Evolutionary conservation across 23 red algal genomes (phyloP).

Genomic region (Chondrus crispus): DNA sequence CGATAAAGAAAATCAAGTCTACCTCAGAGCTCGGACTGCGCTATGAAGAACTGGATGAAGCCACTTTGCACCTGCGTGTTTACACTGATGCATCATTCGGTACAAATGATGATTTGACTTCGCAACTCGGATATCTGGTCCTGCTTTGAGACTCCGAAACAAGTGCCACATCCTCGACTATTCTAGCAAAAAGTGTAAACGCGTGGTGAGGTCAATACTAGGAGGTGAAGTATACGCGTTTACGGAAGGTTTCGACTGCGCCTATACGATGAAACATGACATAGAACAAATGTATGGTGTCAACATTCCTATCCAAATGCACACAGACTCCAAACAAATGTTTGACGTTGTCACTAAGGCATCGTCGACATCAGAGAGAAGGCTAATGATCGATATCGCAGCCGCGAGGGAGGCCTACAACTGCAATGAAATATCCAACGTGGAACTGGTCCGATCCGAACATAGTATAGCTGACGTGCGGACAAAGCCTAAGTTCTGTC

Average conservation of each 20-base stretch:
- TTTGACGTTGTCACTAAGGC: neutral
- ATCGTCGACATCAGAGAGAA: neutral
- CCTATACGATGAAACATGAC: neutral
- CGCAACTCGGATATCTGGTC: neutral
- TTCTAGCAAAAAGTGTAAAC: neutral
- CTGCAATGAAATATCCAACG: neutral
- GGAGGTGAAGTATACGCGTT: neutral
- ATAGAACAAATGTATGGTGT: neutral
- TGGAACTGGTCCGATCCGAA: too few species aligned
- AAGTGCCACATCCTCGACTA: neutral
- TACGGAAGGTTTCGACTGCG: neutral
- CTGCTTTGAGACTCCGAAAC: neutral
- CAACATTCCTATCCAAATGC: neutral
- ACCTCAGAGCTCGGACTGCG: neutral
- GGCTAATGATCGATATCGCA: neutral
- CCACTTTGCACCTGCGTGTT: neutral
- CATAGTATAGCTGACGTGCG: too few species aligned
- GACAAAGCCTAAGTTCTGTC: too few species aligned
- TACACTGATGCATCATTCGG: neutral
- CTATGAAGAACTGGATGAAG: neutral
- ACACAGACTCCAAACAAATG: neutral
- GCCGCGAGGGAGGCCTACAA: neutral
- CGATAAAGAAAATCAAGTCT: neutral
- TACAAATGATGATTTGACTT: neutral
- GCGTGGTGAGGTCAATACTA: neutral